A percentile compares a stretch with the other conserved stretches of the same genome.
phyloP scores from a whole-genome alignment of 2,329 filamentous ascomycete species.

The Xylaria arbuscula region DNA sequence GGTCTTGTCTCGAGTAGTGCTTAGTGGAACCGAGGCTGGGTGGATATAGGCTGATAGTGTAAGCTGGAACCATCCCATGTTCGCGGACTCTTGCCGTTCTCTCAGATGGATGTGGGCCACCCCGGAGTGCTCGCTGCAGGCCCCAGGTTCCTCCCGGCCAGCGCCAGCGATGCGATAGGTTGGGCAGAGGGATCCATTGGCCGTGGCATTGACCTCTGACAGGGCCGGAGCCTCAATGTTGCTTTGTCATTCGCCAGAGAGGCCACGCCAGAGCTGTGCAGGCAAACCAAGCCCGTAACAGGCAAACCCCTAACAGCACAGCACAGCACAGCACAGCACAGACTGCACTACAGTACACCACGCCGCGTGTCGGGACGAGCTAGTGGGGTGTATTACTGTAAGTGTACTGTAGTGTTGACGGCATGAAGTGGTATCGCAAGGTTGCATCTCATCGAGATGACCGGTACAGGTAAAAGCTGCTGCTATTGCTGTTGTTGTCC shows the following conservation, averaged over 20 bases:
- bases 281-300: neutral
- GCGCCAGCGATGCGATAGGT: conserved; percentile 26
- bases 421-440: conserved; percentile 12
- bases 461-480: neutral
- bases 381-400: neutral
- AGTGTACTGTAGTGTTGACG: neutral
- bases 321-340: neutral
- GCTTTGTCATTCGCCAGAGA: conserved; percentile 18
- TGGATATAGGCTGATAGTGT: conserved; percentile 41
- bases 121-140: conserved; percentile 33
- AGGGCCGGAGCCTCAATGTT: conserved; percentile 30
- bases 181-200: conserved; percentile 12
- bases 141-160: conserved; percentile 26
- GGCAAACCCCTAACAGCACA: conserved; percentile 11
- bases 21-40: conserved; percentile 35
- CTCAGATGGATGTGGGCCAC: conserved; percentile 38
- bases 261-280: neutral
- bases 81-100: conserved; percentile 48
- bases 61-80: conserved; percentile 42
- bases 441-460: conserved; percentile 15
- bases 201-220: conserved; percentile 9
- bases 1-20: conserved; percentile 27
- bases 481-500: neutral
- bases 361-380: neutral
- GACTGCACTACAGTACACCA: neutral